phyloP scores from a whole-genome alignment of 768 basidiomycete species.

The Leccinum subgranulosum region DNA sequence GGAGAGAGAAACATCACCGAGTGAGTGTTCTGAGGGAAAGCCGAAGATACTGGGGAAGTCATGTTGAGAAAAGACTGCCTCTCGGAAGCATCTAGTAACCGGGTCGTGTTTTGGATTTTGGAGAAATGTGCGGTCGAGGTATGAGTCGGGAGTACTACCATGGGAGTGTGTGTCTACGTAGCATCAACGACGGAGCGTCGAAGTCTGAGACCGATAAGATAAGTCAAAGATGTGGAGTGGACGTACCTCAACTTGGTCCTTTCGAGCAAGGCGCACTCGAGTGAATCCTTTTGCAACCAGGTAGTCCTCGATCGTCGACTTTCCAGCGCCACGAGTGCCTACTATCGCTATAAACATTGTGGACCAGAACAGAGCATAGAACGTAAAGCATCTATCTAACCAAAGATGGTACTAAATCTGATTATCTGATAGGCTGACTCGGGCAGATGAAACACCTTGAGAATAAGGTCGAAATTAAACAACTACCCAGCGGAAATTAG shows the following conservation, averaged over 20 bases:
- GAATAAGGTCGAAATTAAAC: not conserved
- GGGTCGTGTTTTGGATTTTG: not conserved
- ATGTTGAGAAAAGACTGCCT: slow-evolving; percentile 20
- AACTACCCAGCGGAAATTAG: not conserved
- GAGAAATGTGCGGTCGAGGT: not conserved
- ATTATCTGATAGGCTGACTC: not conserved
- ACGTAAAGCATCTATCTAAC: not conserved
- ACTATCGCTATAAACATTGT: slow-evolving; percentile 68
- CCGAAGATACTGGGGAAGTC: slow-evolving; percentile 16
- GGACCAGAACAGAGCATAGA: not conserved
- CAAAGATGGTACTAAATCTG: not conserved
- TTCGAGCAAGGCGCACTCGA: slow-evolving; percentile 39
- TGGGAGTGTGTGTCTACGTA: slow-evolving; percentile 8
- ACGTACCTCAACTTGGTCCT: slow-evolving; percentile 18
- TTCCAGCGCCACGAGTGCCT: slow-evolving; percentile 62
- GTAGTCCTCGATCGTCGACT: slow-evolving; percentile 57
- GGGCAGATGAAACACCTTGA: too few relatives aligned
- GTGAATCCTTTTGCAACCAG: slow-evolving; percentile 58
- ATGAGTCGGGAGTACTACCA: not conserved
- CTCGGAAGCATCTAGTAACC: not conserved
- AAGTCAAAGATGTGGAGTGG: not conserved
- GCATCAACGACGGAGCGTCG: not conserved
- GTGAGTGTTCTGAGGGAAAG: slow-evolving; percentile 22
- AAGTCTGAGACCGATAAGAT: not conserved
- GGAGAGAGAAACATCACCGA: slow-evolving; percentile 41